phyloP scores from a whole-genome alignment of 768 basidiomycete species.

The Leccinellum rugosiceps region DNA sequence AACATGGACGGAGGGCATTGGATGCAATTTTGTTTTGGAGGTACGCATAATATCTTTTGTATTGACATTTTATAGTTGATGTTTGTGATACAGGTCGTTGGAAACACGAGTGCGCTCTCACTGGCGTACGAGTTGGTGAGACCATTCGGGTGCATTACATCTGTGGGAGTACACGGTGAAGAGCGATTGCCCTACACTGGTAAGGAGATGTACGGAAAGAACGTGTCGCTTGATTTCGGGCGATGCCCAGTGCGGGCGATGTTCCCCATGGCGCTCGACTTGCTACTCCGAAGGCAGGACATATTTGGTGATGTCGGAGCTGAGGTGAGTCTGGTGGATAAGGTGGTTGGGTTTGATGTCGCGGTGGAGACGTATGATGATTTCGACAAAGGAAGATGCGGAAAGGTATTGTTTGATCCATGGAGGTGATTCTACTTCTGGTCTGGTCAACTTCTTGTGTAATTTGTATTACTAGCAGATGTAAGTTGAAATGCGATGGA shows the following conservation, averaged over 20 bases:
- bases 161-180: constrained; percentile 69
- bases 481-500: not conserved
- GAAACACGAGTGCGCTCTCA: constrained; percentile 58
- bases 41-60: constrained; percentile 32
- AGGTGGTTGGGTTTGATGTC: constrained; percentile 55
- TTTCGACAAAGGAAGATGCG: constrained; percentile 70
- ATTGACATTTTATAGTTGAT: not conserved
- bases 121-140: constrained; percentile 70
- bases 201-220: constrained; percentile 65
- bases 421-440: constrained; percentile 42
- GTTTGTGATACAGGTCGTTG: constrained; percentile 52
- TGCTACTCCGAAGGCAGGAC: constrained; percentile 68
- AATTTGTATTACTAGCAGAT: not conserved
- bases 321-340: constrained; percentile 61
- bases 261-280: constrained; percentile 67
- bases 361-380: constrained; percentile 57
- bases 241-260: constrained; percentile 78
- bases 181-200: constrained; percentile 54
- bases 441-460: not conserved
- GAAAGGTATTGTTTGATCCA: constrained; percentile 76
- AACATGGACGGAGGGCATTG: constrained; percentile 53
- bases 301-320: constrained; percentile 71
- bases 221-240: constrained; percentile 77
- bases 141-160: constrained; percentile 71
- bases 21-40: constrained; percentile 67